phyloP scores from a whole-genome alignment of 2,329 filamentous ascomycete genomes.

The Verticillium zaregamsianum region DNA sequence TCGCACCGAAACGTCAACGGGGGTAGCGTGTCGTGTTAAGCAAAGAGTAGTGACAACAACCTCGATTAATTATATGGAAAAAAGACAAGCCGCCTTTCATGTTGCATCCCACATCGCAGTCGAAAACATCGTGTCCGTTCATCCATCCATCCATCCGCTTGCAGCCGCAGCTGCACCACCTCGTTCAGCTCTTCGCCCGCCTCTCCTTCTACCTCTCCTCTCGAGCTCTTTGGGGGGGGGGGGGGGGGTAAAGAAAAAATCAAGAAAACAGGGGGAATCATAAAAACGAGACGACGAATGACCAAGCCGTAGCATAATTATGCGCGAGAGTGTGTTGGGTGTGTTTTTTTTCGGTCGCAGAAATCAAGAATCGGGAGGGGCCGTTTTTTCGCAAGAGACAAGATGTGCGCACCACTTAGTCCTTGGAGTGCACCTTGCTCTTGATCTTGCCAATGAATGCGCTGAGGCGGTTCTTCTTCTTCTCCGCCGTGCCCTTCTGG shows the following conservation, averaged over 20 bases:
- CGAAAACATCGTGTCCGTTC: constrained; percentile 7
- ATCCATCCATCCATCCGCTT: constrained; percentile 19
- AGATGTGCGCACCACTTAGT: constrained; percentile 9
- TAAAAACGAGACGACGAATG: constrained; percentile 12
- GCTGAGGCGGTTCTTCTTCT: constrained; percentile 64
- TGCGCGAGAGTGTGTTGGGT: constrained; percentile 3
- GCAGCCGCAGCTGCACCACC: constrained; percentile 1
- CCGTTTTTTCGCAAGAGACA: constrained; percentile 30
- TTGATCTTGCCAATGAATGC: constrained; percentile 57
- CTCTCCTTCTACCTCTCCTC: constrained; percentile 12
- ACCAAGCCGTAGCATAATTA: constrained; percentile 11
- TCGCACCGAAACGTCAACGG: not conserved
- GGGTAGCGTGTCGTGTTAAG: too few species aligned
- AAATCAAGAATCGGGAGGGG: constrained; percentile 28
- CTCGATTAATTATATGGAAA: constrained; percentile 19
- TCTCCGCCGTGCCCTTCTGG: constrained; percentile 34
- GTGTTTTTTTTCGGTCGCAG: constrained; percentile 7
- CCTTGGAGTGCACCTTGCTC: constrained; percentile 35
- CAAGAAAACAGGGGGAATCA: constrained; percentile 16
- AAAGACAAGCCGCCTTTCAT: not conserved
- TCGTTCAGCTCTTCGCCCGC: not conserved
- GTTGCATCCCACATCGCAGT: not conserved
- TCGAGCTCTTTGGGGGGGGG: constrained; percentile 10
- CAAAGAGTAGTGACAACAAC: constrained; percentile 6
- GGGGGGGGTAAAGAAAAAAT: constrained; percentile 11